phyloP scores from a whole-genome alignment of 257 asterid species.

The Lycium barbarum region DNA sequence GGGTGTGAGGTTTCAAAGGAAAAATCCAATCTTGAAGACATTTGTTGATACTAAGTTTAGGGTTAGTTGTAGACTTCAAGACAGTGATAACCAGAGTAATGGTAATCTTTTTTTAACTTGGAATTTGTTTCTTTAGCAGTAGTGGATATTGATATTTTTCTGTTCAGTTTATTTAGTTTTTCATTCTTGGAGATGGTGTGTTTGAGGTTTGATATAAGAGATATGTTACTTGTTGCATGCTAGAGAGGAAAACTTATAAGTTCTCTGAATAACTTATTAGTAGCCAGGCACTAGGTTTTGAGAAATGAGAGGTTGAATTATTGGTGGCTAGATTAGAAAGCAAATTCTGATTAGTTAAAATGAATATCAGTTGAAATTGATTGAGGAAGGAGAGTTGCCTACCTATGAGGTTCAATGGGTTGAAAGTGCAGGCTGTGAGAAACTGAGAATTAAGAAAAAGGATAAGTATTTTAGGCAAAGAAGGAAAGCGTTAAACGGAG shows the following conservation, averaged over 20 bases:
- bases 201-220: not conserved
- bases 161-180: too few species aligned
- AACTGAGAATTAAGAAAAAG: not conserved
- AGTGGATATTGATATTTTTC: not conserved
- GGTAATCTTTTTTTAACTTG: constrained; percentile 41
- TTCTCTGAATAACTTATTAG: not conserved
- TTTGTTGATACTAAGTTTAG: constrained; percentile 44
- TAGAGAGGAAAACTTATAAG: not conserved
- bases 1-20: constrained; percentile 42
- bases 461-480: not conserved
- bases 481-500: not conserved
- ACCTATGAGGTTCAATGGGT: not conserved
- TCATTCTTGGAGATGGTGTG: not conserved
- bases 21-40: constrained; percentile 40
- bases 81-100: constrained; percentile 54
- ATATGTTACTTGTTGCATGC: not conserved
- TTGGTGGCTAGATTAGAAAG: not conserved
- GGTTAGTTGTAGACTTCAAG: constrained; percentile 61
- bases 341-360: not conserved
- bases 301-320: not conserved
- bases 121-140: not conserved
- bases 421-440: not conserved
- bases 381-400: not conserved
- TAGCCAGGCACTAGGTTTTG: not conserved
- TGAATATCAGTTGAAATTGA: constrained; percentile 11